Base-by-base conservation (phyloP, 331 rosid genomes). In the Arachis monticola region DNA sequence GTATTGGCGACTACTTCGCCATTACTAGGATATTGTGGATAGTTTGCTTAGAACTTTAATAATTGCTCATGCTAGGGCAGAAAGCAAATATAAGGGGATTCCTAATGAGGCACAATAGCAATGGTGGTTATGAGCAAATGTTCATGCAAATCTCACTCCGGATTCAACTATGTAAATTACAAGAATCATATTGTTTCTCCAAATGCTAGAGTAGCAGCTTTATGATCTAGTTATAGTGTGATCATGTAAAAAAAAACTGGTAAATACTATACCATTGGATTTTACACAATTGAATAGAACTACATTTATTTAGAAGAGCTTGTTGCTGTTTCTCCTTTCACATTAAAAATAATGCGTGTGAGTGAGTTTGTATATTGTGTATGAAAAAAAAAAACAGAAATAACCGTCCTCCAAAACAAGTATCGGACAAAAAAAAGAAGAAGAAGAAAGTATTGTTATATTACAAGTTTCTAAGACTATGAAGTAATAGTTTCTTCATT, bases 31-130 rank as follows among this genome's bases (percentile, higher is more conserved):
- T 61, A 22, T 51, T 70, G 71, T 59, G 70, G 12, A 9, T 70
- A 67, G 46, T 65, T 81, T 68, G 58, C 76, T 78, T 51, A 58
- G 81, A 80, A 55, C 53, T 8, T 75, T 57, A 14, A 67, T 68
- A 14, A 38, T 76, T 79, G 17, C 74, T 44, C 64, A 69, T 86
- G 82, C 11, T 80, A 93, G 97, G 92, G 78, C 82, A 82, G 98
- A 83, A 88, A 86, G 79, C 85, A 86, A 74, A 78, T 83, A 79
- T 86, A 88, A 86, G 5, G 80, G 83, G 58, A 74, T 78, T 77
- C 66, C 82, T 76, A 77, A 27, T 44, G 82, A 70, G 82, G 79
- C 83, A 64, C 63, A 67, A 62, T 77, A 83, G 61, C 71, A 31
- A 57, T 60, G 77, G 55, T 66, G 69, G 69, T 81, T 67, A 73